Conservation (phyloP, 495 filamentous ascomycete species). For the Corynascus novoguineensis region DNA sequence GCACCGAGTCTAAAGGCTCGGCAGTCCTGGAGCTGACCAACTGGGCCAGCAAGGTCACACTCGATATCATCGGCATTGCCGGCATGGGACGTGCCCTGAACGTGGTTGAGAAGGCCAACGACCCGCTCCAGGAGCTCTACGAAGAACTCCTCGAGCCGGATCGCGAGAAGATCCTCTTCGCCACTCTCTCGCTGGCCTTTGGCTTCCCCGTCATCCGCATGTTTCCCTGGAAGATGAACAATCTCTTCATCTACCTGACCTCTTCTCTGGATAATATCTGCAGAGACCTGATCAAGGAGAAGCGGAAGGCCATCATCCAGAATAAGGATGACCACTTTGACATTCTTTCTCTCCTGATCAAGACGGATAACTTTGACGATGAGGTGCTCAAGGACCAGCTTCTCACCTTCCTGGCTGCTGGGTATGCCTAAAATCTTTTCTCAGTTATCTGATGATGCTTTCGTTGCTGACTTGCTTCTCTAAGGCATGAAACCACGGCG, state of each 20-base stretch:
- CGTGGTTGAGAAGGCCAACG: slow-evolving; percentile 55
- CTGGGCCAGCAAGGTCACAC: slow-evolving; percentile 66
- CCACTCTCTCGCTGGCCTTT: not conserved
- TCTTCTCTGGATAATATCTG: slow-evolving; percentile 55
- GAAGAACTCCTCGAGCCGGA: slow-evolving; percentile 46
- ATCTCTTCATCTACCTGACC: slow-evolving; percentile 48
- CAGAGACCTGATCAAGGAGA: slow-evolving; percentile 57
- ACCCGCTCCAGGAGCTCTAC: slow-evolving; percentile 62
- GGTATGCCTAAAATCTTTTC: not conserved
- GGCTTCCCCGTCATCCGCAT: slow-evolving; percentile 30
- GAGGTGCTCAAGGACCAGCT: slow-evolving; percentile 78
- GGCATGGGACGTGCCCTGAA: slow-evolving; percentile 74
- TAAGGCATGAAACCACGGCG: slow-evolving; percentile 57
- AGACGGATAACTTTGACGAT: slow-evolving; percentile 66
- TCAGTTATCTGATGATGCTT: not conserved
- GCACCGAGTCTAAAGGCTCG: slow-evolving; percentile 31
- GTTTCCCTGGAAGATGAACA: slow-evolving; percentile 60
- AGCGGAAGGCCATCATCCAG: slow-evolving; percentile 53
- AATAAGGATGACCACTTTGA: slow-evolving; percentile 54
- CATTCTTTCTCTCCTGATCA: slow-evolving; percentile 72
- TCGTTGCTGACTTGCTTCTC: not conserved
- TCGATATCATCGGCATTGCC: slow-evolving; percentile 81
- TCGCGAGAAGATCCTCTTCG: slow-evolving; percentile 30
- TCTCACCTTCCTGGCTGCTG: slow-evolving; percentile 83
- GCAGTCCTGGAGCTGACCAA: slow-evolving; percentile 57